Evolutionary conservation across 257 asterid species (phyloP), one percentile per base, ranked within the genome.

Genomic region (Cinchona pubescens): DNA sequence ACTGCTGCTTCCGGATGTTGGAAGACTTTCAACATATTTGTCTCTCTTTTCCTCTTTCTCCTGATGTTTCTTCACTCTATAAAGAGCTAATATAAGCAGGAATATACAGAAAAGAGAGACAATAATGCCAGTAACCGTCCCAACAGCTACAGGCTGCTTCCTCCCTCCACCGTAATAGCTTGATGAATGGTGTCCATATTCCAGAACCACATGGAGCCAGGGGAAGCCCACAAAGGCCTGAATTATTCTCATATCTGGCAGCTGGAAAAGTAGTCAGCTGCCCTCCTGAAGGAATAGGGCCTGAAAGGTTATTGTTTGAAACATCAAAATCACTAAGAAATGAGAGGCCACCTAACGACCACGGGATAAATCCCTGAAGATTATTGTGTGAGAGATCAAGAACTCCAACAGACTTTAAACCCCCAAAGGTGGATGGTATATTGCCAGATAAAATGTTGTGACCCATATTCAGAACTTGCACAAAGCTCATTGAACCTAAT

Each of bases 221-320:
- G 2, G 99, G 98, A 25, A 92, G 89, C 27, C 99, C 99, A 75
- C 99, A 95, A 5, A 95, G 98, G 83, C 84, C 92, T 3, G 98
- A 73, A 48, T 95, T 95, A 80, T 95, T 90, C 48, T 85, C 92
- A 13, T 90, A 95, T 79, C 98, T 87, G 3, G 92, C 71, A 23
- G 96, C 32, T 0, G 98, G 96, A 76, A 95, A 92, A 25, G 99
- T 95, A 16, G 95, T 92, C 58, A 95, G 82, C 81, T 92, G 99
- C 23, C 97, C 98, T 10, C 94, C 89, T 0, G 95, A 82, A 21
- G 98, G 99, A 48, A 95, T 86, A 2, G 76, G 16, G 25, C 99
- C 98, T 0, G 93, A 80, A 7, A 95, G 90, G 77, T 87, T 80
- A 69, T 95, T 95, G 85, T 95, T 95, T 0, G 99, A 95, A 60